Evolutionary conservation across 73 alveolate species (phyloP), one percentile per base, ranked within the genome.

Genomic region (Uronychia binucleata): DNA sequence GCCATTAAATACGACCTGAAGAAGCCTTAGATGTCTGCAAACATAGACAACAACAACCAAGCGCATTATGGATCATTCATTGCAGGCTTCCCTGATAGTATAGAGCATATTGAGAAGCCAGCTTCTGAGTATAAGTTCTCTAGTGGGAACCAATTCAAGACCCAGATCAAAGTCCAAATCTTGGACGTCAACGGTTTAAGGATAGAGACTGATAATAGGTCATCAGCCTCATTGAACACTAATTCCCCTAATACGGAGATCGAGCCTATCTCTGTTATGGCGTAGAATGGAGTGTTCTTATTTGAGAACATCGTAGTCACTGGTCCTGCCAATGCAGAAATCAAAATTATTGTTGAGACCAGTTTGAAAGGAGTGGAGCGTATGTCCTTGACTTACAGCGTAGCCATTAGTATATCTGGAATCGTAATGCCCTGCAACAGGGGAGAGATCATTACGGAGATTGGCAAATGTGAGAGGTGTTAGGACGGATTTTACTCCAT

Each of bases 31-130:
- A 1, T 83, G 5, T 28, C 59, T 0, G 33, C 57, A 1, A 77
- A 77, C 58, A 27, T 28, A 0, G 82, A 60, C 33, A 28, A 5
- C 0, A 46, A 77, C 57, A 88, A 88, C 74, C 5, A 31, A 28
- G 88, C 94, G 11, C 74, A 46, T 11, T 88, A 88, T 58, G 94
- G 94, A 0, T 76, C 80, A 1, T 58, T 83, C 79, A 31, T 82
- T 57, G 90, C 91, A 0, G 74, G 88, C 11, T 83, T 26, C 31
- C 90, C 91, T 27, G 28, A 19, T 26, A 29, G 32, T 31, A 81
- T 81, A 11, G 67, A 46, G 67, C 67, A 46, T 46, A 19, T 11
- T 11, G 19, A 46, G 19, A 19, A 5, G 19, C n/a, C 5, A 46
- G 67, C n/a, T 19, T 5, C 5, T 46, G 67, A 46, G 19, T 46